Evolutionary conservation across 495 filamentous ascomycete species (phyloP).

Genomic region (Physcia stellaris): DNA sequence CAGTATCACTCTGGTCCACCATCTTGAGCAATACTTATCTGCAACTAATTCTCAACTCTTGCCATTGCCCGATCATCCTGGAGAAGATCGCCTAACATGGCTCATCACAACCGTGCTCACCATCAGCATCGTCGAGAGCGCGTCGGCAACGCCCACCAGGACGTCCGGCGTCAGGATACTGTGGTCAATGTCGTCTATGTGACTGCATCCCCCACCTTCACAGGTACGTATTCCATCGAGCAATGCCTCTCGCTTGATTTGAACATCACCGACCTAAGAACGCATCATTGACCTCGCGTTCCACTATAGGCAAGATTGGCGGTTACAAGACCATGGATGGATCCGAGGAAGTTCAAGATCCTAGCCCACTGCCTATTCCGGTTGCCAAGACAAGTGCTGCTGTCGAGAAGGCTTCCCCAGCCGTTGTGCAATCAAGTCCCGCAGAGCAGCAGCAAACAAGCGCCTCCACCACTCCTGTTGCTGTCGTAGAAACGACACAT

Average conservation of each 20-base stretch:
- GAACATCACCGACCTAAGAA: no score
- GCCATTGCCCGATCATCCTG: no score
- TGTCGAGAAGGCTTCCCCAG: constrained; percentile 1
- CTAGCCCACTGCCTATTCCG: constrained; percentile 5
- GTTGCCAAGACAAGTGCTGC: constrained; percentile 8
- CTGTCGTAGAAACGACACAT: constrained; percentile 13
- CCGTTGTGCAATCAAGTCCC: constrained; percentile 13
- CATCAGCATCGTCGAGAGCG: constrained; percentile 16
- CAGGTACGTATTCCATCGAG: no score
- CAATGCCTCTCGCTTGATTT: no score
- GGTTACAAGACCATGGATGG: constrained; percentile 37
- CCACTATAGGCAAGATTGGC: no score
- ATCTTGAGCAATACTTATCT: constrained; percentile 1
- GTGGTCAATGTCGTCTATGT: constrained; percentile 38
- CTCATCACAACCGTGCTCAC: constrained; percentile 19
- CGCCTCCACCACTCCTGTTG: constrained; percentile 16
- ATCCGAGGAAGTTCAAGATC: constrained; percentile 1
- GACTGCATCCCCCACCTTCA: constrained; percentile 40
- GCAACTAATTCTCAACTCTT: no score
- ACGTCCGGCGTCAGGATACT: constrained; percentile 21
- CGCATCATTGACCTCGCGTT: no score
- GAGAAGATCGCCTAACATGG: no score
- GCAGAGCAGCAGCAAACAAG: constrained; percentile 20
- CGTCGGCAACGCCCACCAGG: constrained; percentile 3
- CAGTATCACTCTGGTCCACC: constrained; percentile 3